Evolutionary conservation across 2,329 filamentous ascomycete genomes (phyloP).

Genomic region (Didymella segeticola): DNA sequence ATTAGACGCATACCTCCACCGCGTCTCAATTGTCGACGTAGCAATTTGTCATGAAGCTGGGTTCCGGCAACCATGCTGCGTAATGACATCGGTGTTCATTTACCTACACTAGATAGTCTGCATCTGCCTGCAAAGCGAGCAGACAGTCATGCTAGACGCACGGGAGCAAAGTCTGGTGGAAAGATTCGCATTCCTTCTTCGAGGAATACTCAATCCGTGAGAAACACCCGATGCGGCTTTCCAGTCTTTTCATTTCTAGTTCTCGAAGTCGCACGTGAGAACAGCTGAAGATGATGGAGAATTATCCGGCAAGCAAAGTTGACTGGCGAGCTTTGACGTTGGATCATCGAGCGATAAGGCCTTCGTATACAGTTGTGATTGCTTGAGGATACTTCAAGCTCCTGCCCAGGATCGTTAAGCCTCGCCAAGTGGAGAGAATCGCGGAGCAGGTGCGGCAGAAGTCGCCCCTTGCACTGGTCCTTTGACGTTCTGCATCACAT

Average conservation of each 20-base stretch:
- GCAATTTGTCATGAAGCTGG: too few relatives aligned
- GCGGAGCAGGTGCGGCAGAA: slow-evolving; percentile 7
- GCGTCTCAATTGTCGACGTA: too few relatives aligned
- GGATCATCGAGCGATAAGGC: neutral
- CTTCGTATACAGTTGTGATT: neutral
- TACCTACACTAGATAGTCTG: too few relatives aligned
- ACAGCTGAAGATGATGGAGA: too few relatives aligned
- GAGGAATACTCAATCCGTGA: neutral
- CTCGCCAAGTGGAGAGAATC: slow-evolving; percentile 3
- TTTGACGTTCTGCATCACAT: neutral
- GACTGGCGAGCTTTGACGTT: too few relatives aligned
- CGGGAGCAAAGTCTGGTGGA: neutral
- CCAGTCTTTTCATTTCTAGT: neutral
- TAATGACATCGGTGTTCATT: too few relatives aligned
- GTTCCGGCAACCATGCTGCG: too few relatives aligned
- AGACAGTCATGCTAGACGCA: neutral
- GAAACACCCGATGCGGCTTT: neutral
- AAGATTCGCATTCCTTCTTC: neutral
- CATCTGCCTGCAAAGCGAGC: neutral
- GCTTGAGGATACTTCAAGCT: slow-evolving; percentile 2
- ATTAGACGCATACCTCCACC: too few relatives aligned
- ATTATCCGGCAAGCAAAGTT: too few relatives aligned
- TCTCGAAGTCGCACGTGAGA: neutral
- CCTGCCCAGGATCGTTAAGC: slow-evolving; percentile 6
- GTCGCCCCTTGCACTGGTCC: neutral